Evolutionary conservation across 164 flowering plant genomes (phyloP).

Genomic region (Magnolia officinalis): DNA sequence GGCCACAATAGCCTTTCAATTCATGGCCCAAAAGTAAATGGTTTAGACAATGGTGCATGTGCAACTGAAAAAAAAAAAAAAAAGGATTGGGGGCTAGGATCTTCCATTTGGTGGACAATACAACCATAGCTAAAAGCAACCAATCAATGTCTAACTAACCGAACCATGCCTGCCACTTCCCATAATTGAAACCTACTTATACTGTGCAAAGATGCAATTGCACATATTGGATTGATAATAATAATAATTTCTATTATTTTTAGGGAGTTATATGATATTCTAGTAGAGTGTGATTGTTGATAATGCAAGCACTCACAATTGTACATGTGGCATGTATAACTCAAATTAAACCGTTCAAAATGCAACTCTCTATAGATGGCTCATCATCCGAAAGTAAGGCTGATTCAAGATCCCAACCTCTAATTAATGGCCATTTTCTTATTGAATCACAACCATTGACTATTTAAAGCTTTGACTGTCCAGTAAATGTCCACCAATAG

Average conservation of each 20-base stretch:
- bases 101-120: not conserved
- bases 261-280: not conserved
- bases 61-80: no score
- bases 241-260: not conserved
- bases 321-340: no score
- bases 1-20: no score
- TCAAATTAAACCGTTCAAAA: not conserved
- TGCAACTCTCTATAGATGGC: not conserved
- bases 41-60: no score
- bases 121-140: not conserved
- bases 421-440: not conserved
- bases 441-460: not conserved
- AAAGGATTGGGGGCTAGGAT: not conserved
- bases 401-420: not conserved
- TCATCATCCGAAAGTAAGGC: not conserved
- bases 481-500: not conserved
- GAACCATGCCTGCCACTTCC: not conserved
- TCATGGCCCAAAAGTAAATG: no score
- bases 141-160: not conserved
- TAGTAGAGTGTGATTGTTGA: no score
- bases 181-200: not conserved
- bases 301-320: no score
- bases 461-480: not conserved
- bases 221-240: not conserved
- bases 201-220: not conserved